Conservation (phyloP, 140 eudicot genomes). For the Stevia rebaudiana region DNA sequence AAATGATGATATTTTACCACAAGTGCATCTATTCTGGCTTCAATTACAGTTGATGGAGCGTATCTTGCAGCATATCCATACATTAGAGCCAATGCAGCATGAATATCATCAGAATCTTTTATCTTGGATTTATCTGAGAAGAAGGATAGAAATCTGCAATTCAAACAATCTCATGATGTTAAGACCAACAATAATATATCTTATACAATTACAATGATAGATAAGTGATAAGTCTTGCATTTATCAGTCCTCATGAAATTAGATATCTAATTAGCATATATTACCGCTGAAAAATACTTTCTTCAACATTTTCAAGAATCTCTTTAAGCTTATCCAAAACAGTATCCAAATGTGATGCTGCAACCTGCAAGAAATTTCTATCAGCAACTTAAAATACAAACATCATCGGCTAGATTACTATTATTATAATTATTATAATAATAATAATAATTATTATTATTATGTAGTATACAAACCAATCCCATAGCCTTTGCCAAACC, state of each 20-base stretch:
- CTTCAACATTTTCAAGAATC: constrained; percentile 78
- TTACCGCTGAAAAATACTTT: constrained; percentile 76
- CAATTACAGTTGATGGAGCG: constrained; percentile 97
- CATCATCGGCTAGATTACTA: constrained; percentile 6
- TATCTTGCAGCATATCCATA: constrained; percentile 99
- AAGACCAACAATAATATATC: too few relatives aligned
- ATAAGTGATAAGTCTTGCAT: background rate
- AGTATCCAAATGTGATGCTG: constrained; percentile 95
- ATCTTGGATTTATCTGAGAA: too few relatives aligned
- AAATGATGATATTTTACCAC: constrained; percentile 47
- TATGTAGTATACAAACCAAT: constrained; percentile 44
- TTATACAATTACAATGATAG: too few relatives aligned
- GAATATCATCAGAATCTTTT: constrained; percentile 95
- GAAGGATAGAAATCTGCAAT: too few relatives aligned
- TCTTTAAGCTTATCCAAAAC: constrained; percentile 90
- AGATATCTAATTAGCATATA: constrained; percentile 9
- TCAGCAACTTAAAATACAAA: background rate
- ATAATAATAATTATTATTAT: too few relatives aligned
- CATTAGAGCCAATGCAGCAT: constrained; percentile 97
- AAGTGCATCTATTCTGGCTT: constrained; percentile 98
- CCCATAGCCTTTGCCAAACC: constrained; percentile 98
- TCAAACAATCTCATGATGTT: too few relatives aligned
- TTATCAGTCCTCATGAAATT: too few relatives aligned
- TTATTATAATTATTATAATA: too few relatives aligned
- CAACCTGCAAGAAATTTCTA: constrained; percentile 50